These are phyloP conservation scores for Neonectria sp. DNA, from an alignment of 2,329 filamentous ascomycete genomes.

Conservation along the genomic window DNA sequence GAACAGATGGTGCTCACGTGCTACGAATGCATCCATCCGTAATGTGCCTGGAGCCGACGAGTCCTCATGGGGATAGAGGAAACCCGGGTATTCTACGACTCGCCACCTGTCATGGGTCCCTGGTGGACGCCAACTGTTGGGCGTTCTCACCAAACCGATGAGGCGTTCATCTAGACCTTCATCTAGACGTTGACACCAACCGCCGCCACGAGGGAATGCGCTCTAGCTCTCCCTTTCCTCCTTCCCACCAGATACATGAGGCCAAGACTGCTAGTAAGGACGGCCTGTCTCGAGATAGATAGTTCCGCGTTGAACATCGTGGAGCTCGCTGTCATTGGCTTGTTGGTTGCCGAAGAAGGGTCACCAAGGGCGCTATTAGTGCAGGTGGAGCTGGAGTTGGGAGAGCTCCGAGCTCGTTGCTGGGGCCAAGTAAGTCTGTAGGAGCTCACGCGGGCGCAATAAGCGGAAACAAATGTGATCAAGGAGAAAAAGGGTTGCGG, in stretches of 20 bases:
- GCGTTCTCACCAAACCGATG: neutral
- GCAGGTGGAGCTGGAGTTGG: conserved; percentile 32
- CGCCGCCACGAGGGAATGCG: conserved; percentile 4
- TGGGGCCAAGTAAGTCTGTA: conserved; percentile 18
- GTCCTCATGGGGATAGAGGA: no score
- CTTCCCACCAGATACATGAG: neutral
- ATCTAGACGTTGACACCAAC: conserved; percentile 4
- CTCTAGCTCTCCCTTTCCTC: neutral
- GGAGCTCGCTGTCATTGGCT: conserved; percentile 24
- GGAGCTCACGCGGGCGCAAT: conserved; percentile 30
- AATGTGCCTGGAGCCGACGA: neutral
- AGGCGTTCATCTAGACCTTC: conserved; percentile 8
- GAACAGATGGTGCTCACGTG: neutral
- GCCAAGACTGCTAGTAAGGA: neutral
- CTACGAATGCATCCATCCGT: neutral
- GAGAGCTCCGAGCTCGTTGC: conserved; percentile 13
- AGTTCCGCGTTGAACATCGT: conserved; percentile 12
- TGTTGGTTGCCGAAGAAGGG: conserved; percentile 16
- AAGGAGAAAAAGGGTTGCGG: conserved; percentile 11
- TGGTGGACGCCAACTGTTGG: conserved; percentile 11
- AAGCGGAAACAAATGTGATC: conserved; percentile 23
- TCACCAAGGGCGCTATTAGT: conserved; percentile 27
- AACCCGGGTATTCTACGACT: neutral
- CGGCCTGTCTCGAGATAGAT: conserved; percentile 2
- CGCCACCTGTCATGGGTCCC: neutral